Conservation (phyloP, 2,329 filamentous ascomycete genomes). For the Rhynchosporium agropyri region DNA sequence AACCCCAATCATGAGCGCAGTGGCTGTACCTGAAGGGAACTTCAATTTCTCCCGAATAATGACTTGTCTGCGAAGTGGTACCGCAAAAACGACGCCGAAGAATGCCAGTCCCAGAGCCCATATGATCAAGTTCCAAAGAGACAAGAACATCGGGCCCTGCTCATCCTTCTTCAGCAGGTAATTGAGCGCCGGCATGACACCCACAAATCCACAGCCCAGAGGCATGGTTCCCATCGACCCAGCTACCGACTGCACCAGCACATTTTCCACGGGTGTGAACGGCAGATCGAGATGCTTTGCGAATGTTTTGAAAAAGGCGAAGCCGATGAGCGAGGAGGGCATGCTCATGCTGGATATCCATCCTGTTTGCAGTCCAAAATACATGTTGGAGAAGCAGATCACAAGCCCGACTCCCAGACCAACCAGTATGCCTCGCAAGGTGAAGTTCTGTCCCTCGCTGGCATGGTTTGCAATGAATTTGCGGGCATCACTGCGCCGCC, state of each 20-base stretch:
- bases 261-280: constrained; percentile 94
- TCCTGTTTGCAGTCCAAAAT: constrained; percentile 91
- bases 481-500: constrained; percentile 37
- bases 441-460: constrained; percentile 69
- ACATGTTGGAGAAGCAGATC: constrained; percentile 97
- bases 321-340: constrained; percentile 92
- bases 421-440: constrained; percentile 74
- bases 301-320: constrained; percentile 86
- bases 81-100: constrained; percentile 95
- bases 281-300: constrained; percentile 73
- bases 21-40: constrained; percentile 95
- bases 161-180: constrained; percentile 79
- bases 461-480: constrained; percentile 40
- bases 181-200: constrained; percentile 90
- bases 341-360: constrained; percentile 92
- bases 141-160: constrained; percentile 72
- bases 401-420: constrained; percentile 84
- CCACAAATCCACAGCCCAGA: constrained; percentile 91
- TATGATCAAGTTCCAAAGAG: constrained; percentile 75
- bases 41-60: constrained; percentile 90
- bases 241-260: constrained; percentile 93
- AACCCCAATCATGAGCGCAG: constrained; percentile 88
- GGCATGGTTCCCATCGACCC: constrained; percentile 97
- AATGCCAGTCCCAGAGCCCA: constrained; percentile 95
- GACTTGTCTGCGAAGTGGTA: constrained; percentile 86